phyloP scores from a whole-genome alignment of 768 basidiomycete genomes.

The Boletus sensibilis region DNA sequence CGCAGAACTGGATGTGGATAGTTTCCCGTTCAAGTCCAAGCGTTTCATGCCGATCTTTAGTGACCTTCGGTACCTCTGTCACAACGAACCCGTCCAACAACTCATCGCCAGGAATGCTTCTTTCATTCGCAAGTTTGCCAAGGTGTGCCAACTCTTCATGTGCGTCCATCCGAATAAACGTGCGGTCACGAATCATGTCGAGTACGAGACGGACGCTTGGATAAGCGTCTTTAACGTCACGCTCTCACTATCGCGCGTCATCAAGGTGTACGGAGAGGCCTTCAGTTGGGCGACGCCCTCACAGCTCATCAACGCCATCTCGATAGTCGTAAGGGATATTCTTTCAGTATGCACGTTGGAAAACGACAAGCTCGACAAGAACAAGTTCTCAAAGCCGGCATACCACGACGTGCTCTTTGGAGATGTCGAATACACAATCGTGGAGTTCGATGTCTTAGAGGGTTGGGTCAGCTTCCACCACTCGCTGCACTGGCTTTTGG shows the following conservation, averaged over 20 bases:
- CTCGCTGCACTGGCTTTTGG: slow-evolving; percentile 85
- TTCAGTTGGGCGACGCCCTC: slow-evolving; percentile 57
- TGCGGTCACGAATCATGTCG: slow-evolving; percentile 79
- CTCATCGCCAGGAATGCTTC: slow-evolving; percentile 69
- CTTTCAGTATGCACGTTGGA: slow-evolving; percentile 65
- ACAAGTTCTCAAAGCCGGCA: slow-evolving; percentile 57
- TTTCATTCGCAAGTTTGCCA: slow-evolving; percentile 68
- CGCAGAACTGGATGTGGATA: slow-evolving; percentile 71
- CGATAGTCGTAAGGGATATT: slow-evolving; percentile 67
- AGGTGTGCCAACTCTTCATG: slow-evolving; percentile 87
- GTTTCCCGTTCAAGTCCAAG: slow-evolving; percentile 88
- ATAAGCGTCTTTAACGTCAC: slow-evolving; percentile 96
- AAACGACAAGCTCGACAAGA: slow-evolving; percentile 66
- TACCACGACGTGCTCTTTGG: slow-evolving; percentile 73
- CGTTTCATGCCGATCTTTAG: slow-evolving; percentile 95
- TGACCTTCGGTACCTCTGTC: slow-evolving; percentile 82
- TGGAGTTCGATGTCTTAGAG: slow-evolving; percentile 76
- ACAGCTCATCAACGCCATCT: slow-evolving; percentile 65
- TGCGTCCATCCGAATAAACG: slow-evolving; percentile 90
- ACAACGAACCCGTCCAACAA: slow-evolving; percentile 75
- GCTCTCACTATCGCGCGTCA: slow-evolving; percentile 82
- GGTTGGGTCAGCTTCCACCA: slow-evolving; percentile 93
- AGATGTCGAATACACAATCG: slow-evolving; percentile 52
- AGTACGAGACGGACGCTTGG: slow-evolving; percentile 97
- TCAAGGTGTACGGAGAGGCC: slow-evolving; percentile 86